These are phyloP conservation scores for Tritrichomonas foetus DNA, from an alignment of 208 protist species.

Conservation along the genomic window DNA sequence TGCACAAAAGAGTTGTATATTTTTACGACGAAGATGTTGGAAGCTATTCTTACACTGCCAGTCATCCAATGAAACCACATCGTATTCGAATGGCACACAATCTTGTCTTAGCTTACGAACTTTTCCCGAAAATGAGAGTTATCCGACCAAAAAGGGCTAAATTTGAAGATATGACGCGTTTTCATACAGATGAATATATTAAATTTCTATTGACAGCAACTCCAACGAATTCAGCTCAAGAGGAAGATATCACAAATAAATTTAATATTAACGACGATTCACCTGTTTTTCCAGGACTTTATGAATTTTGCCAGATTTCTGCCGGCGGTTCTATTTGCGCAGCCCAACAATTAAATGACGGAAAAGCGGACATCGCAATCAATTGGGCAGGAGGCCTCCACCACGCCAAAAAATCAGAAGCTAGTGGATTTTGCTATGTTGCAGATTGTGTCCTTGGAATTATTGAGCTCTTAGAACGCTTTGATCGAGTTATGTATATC, in stretches of 20 bases:
- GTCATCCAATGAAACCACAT: conserved; percentile 65
- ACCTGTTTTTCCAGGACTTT: conserved; percentile 63
- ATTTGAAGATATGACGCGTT: conserved; percentile 55
- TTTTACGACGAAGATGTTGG: conserved; percentile 51
- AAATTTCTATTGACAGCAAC: conserved; percentile 56
- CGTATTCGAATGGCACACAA: conserved; percentile 62
- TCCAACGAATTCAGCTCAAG: conserved; percentile 53
- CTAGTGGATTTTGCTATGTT: conserved; percentile 98
- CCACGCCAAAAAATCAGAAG: too few species aligned
- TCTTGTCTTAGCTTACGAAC: conserved; percentile 61
- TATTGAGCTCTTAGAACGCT: conserved; percentile 86
- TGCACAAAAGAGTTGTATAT: conserved; percentile 27
- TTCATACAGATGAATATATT: conserved; percentile 63
- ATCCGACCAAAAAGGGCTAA: conserved; percentile 50
- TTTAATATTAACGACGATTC: conserved; percentile 60
- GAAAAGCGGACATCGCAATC: too few species aligned
- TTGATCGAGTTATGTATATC: conserved; percentile 79
- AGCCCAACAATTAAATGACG: conserved; percentile 80
- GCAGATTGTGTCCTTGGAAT: conserved; percentile 99
- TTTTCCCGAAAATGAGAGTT: conserved; percentile 63
- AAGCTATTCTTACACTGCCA: conserved; percentile 57
- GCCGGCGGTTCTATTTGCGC: conserved; percentile 69
- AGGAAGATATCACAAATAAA: neutral
- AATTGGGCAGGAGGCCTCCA: too few species aligned
- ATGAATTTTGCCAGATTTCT: too few species aligned